Evolutionary conservation across 345 rosid genomes (phyloP).

Genomic region (Eutrema japonicum): DNA sequence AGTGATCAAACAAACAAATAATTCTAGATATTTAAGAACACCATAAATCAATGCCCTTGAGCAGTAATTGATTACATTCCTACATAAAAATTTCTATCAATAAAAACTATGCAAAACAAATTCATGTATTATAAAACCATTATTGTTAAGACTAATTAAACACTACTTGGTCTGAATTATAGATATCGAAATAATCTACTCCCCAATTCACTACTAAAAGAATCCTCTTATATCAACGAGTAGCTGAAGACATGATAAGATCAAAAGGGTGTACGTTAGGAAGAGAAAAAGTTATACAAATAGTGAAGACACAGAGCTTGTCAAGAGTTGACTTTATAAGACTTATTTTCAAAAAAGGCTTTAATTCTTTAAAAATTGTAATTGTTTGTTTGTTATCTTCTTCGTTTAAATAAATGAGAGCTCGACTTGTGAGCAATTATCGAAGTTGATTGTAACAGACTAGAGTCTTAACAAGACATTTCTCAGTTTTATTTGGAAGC

Average conservation of each 20-base stretch:
- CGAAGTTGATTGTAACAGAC: too few species aligned
- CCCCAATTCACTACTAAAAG: background rate
- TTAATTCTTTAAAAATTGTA: too few species aligned
- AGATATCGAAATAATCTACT: background rate
- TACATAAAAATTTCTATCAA: background rate
- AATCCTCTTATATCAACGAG: background rate
- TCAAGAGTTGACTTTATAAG: too few species aligned
- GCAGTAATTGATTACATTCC: background rate
- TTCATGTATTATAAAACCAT: background rate
- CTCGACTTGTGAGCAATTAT: too few species aligned
- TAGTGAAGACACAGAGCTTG: too few species aligned
- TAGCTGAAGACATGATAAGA: background rate
- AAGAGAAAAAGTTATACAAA: too few species aligned
- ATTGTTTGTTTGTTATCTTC: too few species aligned
- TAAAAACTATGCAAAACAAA: background rate
- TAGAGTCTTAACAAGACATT: background rate
- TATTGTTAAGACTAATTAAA: background rate
- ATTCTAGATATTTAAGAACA: background rate
- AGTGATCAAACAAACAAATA: background rate
- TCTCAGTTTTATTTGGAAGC: slow-evolving; percentile 3
- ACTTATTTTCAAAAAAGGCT: too few species aligned
- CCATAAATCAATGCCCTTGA: background rate
- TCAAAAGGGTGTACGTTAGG: too few species aligned
- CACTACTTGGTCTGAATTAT: background rate
- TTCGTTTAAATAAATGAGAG: too few species aligned